phyloP scores from a whole-genome alignment of 208 protist species.

The Trichomonas gallinae region DNA sequence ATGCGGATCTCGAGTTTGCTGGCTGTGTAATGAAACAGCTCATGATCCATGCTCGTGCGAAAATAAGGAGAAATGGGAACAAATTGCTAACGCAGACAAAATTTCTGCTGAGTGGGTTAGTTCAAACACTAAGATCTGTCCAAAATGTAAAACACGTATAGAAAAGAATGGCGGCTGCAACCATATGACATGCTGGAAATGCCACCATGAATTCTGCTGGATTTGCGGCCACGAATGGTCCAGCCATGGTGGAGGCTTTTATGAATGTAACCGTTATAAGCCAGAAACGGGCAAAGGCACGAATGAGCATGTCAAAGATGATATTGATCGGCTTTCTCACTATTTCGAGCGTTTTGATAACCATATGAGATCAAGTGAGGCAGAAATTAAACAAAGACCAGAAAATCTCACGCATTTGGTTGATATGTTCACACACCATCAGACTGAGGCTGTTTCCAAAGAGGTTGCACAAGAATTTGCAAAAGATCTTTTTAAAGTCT shows the following conservation, averaged over 20 bases:
- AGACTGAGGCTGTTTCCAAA: too few relatives aligned
- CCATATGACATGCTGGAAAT: slow-evolving; percentile 3
- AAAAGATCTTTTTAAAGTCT: neutral
- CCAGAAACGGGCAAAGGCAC: neutral
- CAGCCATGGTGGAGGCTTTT: neutral
- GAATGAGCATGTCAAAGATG: neutral
- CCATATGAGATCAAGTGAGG: neutral
- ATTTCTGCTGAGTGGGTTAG: neutral
- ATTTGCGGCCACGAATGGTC: slow-evolving; percentile 19
- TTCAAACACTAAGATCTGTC: slow-evolving; percentile 16
- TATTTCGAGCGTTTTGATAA: neutral
- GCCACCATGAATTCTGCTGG: slow-evolving; percentile 19
- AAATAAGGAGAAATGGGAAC: neutral
- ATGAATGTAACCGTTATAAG: neutral
- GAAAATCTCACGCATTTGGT: neutral
- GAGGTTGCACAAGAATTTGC: neutral
- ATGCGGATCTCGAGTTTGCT: neutral
- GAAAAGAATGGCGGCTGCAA: slow-evolving; percentile 24
- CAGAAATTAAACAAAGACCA: neutral
- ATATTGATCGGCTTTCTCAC: neutral
- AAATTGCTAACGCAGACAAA: neutral
- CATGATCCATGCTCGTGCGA: neutral
- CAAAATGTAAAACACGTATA: neutral
- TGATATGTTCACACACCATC: neutral
- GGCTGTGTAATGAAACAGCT: neutral